These are phyloP conservation scores for Penicillium crustosum DNA, from an alignment of 2,329 filamentous ascomycete genomes.

Conservation along the genomic window DNA sequence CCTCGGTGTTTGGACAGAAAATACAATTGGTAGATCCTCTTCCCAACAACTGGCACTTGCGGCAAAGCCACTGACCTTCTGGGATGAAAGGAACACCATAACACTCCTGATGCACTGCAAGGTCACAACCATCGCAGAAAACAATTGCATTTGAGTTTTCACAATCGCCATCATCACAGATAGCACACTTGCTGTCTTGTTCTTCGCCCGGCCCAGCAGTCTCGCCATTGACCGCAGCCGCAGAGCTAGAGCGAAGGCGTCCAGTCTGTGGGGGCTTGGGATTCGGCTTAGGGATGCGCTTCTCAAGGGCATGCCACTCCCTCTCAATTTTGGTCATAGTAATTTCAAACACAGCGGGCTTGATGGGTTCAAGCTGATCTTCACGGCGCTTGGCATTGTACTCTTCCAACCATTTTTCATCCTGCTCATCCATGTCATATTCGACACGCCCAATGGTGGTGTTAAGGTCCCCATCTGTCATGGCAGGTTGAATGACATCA, in stretches of 20 bases:
- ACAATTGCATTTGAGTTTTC: constrained; percentile 99
- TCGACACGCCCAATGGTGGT: constrained; percentile 76
- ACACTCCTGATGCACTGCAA: constrained; percentile 97
- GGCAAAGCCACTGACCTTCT: constrained; percentile 96
- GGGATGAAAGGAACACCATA: constrained; percentile 98
- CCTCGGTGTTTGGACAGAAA: constrained; percentile 96
- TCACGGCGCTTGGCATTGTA: constrained; percentile 76
- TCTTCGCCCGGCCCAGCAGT: constrained; percentile 78
- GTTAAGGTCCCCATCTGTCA: constrained; percentile 60
- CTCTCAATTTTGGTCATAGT: constrained; percentile 99
- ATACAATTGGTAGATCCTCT: constrained; percentile 92
- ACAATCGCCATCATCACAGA: constrained; percentile 98
- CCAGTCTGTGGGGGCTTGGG: constrained; percentile 95
- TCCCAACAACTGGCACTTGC: constrained; percentile 94
- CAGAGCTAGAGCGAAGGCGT: constrained; percentile 86
- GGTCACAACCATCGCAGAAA: constrained; percentile 95
- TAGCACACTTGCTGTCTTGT: constrained; percentile 94
- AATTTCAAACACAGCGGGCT: constrained; percentile 92
- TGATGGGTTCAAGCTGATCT: constrained; percentile 76
- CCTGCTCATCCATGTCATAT: constrained; percentile 99
- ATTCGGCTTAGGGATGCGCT: constrained; percentile 93
- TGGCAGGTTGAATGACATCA: constrained; percentile 54
- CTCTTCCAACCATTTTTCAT: constrained; percentile 89
- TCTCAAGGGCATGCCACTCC: constrained; percentile 95
- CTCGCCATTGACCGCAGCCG: constrained; percentile 93